phyloP scores from a whole-genome alignment of 257 asterid species.

The Solanum appendiculatum region DNA sequence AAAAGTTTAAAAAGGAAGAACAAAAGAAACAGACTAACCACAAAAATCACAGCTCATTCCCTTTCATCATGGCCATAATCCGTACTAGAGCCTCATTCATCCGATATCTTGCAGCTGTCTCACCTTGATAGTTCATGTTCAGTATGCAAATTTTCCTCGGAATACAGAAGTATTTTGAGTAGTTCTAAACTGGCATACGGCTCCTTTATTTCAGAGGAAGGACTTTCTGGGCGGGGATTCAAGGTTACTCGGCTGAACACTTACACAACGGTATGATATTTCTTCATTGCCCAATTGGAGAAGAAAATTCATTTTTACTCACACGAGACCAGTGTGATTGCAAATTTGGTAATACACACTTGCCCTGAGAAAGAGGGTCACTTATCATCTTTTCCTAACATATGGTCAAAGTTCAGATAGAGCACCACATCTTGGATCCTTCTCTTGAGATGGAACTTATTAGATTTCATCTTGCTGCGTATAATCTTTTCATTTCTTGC shows the following conservation, averaged over 20 bases:
- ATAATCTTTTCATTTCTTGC: slow-evolving; percentile 3
- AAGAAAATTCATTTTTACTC: neutral
- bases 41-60: neutral
- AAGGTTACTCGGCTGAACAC: slow-evolving; percentile 84
- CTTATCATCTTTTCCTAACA: neutral
- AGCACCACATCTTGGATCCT: neutral
- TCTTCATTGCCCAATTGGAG: neutral
- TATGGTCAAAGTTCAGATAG: neutral
- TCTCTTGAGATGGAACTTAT: neutral
- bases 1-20: neutral
- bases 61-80: neutral
- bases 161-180: neutral
- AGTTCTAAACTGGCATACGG: neutral
- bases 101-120: neutral
- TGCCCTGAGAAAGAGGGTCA: neutral
- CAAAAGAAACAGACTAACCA: neutral
- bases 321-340: neutral
- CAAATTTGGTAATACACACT: neutral
- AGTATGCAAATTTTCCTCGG: neutral
- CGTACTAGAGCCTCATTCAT: neutral
- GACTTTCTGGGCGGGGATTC: slow-evolving; percentile 81
- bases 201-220: slow-evolving; percentile 57
- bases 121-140: neutral
- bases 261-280: slow-evolving; percentile 71
- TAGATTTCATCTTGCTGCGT: neutral